Conservation (phyloP, 2,329 filamentous ascomycete genomes). For the Didymella keratinophila region DNA sequence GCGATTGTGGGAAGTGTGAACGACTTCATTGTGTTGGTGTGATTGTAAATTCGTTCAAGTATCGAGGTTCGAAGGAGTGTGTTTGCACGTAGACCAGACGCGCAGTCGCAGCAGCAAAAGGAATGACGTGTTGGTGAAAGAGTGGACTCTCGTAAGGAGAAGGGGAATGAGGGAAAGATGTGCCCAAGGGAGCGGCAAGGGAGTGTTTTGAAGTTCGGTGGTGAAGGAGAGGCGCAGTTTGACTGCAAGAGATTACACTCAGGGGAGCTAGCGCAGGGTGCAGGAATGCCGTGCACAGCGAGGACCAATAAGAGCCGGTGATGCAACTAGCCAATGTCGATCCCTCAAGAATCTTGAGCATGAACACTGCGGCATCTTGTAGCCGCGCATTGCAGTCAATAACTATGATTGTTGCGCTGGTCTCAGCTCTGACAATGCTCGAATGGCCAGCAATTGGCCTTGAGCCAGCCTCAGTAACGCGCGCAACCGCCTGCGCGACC, state of each 20-base stretch:
- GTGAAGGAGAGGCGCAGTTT: constrained; percentile 39
- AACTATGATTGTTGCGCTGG: constrained; percentile 2
- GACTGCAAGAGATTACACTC: constrained; percentile 26
- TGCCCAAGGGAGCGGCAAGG: constrained; percentile 35
- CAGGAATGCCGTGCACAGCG: constrained; percentile 23
- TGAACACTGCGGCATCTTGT: constrained; percentile 12
- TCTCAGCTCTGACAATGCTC: constrained; percentile 4
- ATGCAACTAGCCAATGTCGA: constrained; percentile 31
- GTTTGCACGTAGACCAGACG: constrained; percentile 49
- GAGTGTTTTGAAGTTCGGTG: constrained; percentile 36
- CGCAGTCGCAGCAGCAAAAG: constrained; percentile 33
- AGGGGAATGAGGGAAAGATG: constrained; percentile 19
- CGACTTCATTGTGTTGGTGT: constrained; percentile 39
- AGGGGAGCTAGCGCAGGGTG: constrained; percentile 28
- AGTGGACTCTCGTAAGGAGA: constrained; percentile 41
- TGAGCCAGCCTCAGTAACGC: constrained; percentile 14
- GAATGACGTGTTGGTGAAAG: constrained; percentile 34
- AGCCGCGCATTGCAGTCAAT: not conserved
- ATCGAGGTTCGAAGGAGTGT: constrained; percentile 35
- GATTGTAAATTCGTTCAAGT: constrained; percentile 3
- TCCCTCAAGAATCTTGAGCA: constrained; percentile 17
- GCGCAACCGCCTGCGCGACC: constrained; percentile 20
- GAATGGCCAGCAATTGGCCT: constrained; percentile 14
- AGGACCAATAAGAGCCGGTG: constrained; percentile 16
- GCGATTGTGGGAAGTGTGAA: constrained; percentile 48